These are phyloP conservation scores for Trichoderma afroharzianum DNA, from an alignment of 2,329 filamentous ascomycete species.

Conservation along the genomic window DNA sequence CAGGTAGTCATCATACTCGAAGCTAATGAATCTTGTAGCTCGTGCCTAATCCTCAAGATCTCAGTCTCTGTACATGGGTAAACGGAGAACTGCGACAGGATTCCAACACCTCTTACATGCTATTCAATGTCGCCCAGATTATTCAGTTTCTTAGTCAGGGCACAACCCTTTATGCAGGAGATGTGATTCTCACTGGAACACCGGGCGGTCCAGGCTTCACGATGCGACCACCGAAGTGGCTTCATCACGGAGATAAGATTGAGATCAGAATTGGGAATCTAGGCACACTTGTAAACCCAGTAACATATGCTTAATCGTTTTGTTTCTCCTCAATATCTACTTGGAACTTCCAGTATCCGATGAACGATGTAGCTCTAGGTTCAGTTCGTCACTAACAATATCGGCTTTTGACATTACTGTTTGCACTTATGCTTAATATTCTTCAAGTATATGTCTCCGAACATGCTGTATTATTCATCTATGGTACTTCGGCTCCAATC, in stretches of 20 bases:
- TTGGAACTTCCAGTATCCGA: neutral
- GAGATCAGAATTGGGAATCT: neutral
- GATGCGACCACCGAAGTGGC: neutral
- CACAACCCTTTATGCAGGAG: neutral
- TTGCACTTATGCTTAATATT: neutral
- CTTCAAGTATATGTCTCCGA: neutral
- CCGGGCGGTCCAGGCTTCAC: neutral
- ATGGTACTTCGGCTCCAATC: neutral
- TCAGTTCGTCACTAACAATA: neutral
- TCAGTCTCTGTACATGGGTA: neutral
- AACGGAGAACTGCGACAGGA: neutral
- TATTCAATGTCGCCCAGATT: neutral
- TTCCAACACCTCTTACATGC: neutral
- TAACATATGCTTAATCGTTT: neutral
- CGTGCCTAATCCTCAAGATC: neutral
- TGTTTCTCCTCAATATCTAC: neutral
- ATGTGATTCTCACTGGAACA: neutral
- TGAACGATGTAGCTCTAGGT: neutral
- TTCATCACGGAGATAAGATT: neutral
- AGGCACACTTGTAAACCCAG: neutral
- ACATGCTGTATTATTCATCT: neutral
- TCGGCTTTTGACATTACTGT: neutral
- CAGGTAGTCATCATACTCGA: neutral
- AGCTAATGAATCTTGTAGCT: neutral
- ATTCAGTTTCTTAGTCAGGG: neutral